Conservation (phyloP, 2,329 filamentous ascomycete species). For the Elsinoe batatas region DNA sequence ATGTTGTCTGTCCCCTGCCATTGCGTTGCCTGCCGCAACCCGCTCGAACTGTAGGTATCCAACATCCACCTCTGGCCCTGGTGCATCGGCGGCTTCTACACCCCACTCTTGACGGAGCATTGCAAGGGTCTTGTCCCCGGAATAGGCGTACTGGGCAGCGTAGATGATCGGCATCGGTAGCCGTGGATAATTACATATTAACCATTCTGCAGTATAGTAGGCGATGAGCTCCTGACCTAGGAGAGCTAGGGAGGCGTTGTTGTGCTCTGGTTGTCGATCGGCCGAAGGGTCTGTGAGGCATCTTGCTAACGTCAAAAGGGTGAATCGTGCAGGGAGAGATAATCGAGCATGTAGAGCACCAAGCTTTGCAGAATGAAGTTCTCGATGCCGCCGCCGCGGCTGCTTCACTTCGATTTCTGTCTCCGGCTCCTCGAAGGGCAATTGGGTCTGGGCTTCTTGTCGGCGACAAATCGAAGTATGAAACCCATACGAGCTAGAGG, state of each 20-base stretch:
- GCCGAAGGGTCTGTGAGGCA: constrained; percentile 79
- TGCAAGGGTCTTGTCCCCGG: constrained; percentile 63
- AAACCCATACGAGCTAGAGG: neutral
- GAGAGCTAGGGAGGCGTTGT: constrained; percentile 75
- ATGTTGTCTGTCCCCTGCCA: constrained; percentile 24
- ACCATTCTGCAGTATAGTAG: constrained; percentile 80
- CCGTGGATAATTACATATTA: constrained; percentile 82
- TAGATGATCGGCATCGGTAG: constrained; percentile 82
- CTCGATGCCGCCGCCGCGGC: neutral
- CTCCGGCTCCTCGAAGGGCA: neutral
- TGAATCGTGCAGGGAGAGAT: constrained; percentile 68
- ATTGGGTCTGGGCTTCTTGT: constrained; percentile 5
- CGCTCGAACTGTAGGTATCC: constrained; percentile 73
- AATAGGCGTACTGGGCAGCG: constrained; percentile 74
- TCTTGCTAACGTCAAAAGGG: constrained; percentile 74
- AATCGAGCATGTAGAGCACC: constrained; percentile 86
- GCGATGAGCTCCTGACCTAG: constrained; percentile 75
- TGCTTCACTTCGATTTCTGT: neutral
- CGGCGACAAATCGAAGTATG: neutral
- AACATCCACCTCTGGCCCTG: constrained; percentile 84
- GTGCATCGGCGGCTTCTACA: constrained; percentile 74
- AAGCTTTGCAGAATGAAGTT: constrained; percentile 68
- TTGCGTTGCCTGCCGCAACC: constrained; percentile 33
- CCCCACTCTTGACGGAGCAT: constrained; percentile 79
- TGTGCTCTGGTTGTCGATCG: constrained; percentile 69